Evolutionary conservation across 2,329 filamentous ascomycete genomes (phyloP), one percentile per base, ranked within the genome.

Genomic region (Fusarium xylarioides): DNA sequence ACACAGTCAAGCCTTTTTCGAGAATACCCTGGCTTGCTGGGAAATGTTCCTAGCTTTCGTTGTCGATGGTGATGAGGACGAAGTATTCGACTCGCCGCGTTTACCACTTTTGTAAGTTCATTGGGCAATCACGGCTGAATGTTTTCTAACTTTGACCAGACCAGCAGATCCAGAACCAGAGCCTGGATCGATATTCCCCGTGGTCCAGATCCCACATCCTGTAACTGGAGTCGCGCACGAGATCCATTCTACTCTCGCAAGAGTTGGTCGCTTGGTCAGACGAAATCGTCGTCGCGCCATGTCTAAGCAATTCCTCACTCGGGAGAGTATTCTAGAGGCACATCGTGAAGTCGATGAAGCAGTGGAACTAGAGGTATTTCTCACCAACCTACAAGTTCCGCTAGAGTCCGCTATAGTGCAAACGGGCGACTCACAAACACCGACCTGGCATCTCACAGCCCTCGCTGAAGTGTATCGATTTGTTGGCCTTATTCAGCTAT

Each of bases 161-260:
- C 2, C 14, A 2, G 7, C 34, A 30, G 23, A 28, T 4, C 2
- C 2, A 0, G 0, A 30, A 0, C 5, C 19, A 18, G 23, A 18
- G 5, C 5, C 23, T n/a, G 23, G 23, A 2, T 54, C 50, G 1
- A 54, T 54, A n/a, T 54, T 54, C 19, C 50, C 35, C 0, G 18
- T 38, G 1, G 26, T 54, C 1, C 50, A 38, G 7, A 54, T 38
- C 2, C 50, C 50, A 0, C 50, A 54, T 38, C 50, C 50, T 16
- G 50, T 54, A 38, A 54, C 50, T 1, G 50, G 50, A 30, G 50
- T 54, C 4, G 50, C 50, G 1, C 50, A 37, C 10, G 23, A 54
- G 7, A 38, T 38, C 14, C 50, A 54, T 4, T 14, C 34, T 0
- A 21, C 23, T n/a, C 35, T 54, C 4, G 50, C 50, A 7, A 37